These are phyloP conservation scores for Boletus sensibilis DNA, from an alignment of 768 basidiomycete genomes.

Conservation along the genomic window DNA sequence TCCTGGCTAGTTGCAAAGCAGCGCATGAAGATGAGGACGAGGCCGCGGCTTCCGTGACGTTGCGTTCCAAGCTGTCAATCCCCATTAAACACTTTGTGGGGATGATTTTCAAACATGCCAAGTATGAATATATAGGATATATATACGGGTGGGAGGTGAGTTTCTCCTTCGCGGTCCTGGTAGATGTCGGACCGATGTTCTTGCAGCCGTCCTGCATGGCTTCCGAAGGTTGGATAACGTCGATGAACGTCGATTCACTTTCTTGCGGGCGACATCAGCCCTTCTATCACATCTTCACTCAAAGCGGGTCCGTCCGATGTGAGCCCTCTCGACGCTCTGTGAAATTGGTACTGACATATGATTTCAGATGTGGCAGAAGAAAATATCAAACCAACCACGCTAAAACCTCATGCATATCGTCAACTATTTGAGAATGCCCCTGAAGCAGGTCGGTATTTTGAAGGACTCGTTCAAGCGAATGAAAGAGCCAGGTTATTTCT, in stretches of 20 bases:
- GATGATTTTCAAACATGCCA: slow-evolving; percentile 44
- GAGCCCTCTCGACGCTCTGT: slow-evolving; percentile 11
- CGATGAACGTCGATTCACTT: slow-evolving; percentile 43
- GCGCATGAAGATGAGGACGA: slow-evolving; percentile 33
- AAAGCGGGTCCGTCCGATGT: slow-evolving; percentile 41
- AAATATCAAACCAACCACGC: slow-evolving; percentile 27
- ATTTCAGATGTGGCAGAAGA: slow-evolving; percentile 38
- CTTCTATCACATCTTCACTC: slow-evolving; percentile 43
- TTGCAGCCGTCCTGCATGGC: slow-evolving; percentile 37
- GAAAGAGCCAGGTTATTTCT: slow-evolving; percentile 39
- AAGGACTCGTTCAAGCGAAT: slow-evolving; percentile 28
- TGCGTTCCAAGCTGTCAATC: slow-evolving; percentile 24
- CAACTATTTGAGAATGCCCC: slow-evolving; percentile 27
- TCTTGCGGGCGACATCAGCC: slow-evolving; percentile 45
- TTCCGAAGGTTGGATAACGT: slow-evolving; percentile 42
- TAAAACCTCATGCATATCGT: slow-evolving; percentile 18
- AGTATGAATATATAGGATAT: slow-evolving; percentile 42
- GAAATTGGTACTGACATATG: background rate
- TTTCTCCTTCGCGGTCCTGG: background rate
- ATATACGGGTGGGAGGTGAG: slow-evolving; percentile 52
- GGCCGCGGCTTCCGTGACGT: slow-evolving; percentile 23
- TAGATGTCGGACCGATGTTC: background rate
- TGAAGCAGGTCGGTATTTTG: slow-evolving; percentile 38
- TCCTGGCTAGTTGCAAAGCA: slow-evolving; percentile 33
- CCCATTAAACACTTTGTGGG: slow-evolving; percentile 47